phyloP scores from a whole-genome alignment of 305 asterid species.

The Fraxinus dipetala region DNA sequence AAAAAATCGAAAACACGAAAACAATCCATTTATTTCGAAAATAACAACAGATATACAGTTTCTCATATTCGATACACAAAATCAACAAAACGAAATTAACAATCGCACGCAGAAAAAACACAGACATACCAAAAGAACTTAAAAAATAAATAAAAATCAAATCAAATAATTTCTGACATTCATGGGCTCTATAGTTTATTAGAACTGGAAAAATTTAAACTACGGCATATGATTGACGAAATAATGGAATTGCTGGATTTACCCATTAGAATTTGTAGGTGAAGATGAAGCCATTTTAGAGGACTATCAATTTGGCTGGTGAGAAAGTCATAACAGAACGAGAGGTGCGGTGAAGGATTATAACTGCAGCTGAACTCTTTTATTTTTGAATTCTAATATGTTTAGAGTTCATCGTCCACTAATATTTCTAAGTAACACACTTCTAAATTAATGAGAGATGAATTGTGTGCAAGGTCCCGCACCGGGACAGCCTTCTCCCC shows the following conservation, averaged over 20 bases:
- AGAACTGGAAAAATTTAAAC: neutral
- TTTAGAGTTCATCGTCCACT: too few species aligned
- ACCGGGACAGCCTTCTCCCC: too few species aligned
- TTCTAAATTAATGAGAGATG: too few species aligned
- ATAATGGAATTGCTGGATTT: neutral
- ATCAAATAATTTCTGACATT: neutral
- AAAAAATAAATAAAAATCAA: neutral
- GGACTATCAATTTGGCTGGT: neutral
- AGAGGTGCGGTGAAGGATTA: neutral
- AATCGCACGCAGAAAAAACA: neutral
- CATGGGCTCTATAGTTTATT: neutral
- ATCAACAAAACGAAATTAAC: neutral
- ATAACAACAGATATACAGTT: neutral
- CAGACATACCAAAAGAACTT: neutral
- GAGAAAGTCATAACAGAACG: neutral
- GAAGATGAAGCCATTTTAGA: neutral
- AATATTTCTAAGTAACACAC: too few species aligned
- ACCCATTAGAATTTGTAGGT: neutral
- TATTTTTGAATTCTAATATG: too few species aligned
- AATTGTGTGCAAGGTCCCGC: too few species aligned
- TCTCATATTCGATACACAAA: neutral
- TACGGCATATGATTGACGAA: too few species aligned
- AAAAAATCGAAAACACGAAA: neutral
- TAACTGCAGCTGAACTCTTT: too few species aligned
- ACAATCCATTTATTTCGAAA: neutral